Percentiles rank a stretch among this genome's conserved stretches.
phyloP scores from a whole-genome alignment of 176 grass and related monocot species.

The Musa acuminata region DNA sequence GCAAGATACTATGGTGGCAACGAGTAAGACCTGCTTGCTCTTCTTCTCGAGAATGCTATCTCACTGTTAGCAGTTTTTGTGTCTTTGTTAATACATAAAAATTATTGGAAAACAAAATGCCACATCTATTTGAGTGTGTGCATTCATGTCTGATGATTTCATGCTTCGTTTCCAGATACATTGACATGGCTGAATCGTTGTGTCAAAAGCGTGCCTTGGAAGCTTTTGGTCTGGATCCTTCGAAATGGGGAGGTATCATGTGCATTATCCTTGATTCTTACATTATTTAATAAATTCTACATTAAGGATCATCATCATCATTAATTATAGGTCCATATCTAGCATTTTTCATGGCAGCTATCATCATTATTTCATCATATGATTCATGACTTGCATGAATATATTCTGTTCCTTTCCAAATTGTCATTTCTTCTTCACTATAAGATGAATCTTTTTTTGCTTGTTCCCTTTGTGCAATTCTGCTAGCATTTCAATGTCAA shows the following conservation, averaged over 20 bases:
- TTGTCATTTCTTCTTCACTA: not conserved
- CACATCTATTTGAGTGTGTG: not conserved
- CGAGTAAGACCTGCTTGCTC: constrained; percentile 35
- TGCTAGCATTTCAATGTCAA: not conserved
- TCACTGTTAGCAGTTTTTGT: not conserved
- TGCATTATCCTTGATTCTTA: not conserved
- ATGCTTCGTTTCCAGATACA: constrained; percentile 43
- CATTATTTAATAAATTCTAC: not conserved
- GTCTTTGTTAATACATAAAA: not conserved
- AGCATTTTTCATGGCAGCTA: not conserved
- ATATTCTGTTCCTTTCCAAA: not conserved
- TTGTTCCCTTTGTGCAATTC: not conserved
- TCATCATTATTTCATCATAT: not conserved
- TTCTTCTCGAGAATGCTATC: not conserved
- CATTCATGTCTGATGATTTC: no score
- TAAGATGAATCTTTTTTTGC: not conserved
- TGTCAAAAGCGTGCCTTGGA: constrained; percentile 94
- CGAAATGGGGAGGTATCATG: constrained; percentile 83
- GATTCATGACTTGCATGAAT: not conserved
- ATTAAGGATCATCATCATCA: no score
- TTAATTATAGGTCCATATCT: no score
- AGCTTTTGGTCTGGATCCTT: constrained; percentile 69
- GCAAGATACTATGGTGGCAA: constrained; percentile 99
- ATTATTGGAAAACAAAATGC: not conserved
- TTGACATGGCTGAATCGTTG: constrained; percentile 87